These are phyloP conservation scores for Candida sakaeoensis DNA, from an alignment of 805 yeast species.

Conservation along the genomic window DNA sequence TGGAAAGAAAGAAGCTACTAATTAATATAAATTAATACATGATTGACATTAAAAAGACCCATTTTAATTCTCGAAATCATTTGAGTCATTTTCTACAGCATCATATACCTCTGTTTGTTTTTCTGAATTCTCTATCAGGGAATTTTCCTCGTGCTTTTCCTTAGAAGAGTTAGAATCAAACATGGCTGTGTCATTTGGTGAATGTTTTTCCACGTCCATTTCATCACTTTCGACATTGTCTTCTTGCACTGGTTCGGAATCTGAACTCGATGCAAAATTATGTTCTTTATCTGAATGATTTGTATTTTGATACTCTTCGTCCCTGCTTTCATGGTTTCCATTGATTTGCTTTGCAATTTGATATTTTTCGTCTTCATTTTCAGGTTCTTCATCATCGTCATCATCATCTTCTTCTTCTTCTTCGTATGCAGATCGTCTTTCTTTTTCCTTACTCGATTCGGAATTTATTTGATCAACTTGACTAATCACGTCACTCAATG, in stretches of 20 bases:
- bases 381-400: slow-evolving; percentile 21
- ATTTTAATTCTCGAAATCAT: not conserved
- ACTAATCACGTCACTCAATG: slow-evolving; percentile 21
- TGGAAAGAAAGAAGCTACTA: not conserved
- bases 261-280: not conserved
- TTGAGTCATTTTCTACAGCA: slow-evolving; percentile 6
- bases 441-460: slow-evolving; percentile 26
- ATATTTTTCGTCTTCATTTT: slow-evolving; percentile 11
- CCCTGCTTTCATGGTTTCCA: slow-evolving; percentile 16
- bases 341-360: not conserved
- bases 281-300: not conserved
- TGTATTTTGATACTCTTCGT: slow-evolving; percentile 1
- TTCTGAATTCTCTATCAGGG: not conserved
- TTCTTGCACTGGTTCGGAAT: not conserved
- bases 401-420: slow-evolving; percentile 23
- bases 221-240: slow-evolving; percentile 12
- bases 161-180: slow-evolving; percentile 2
- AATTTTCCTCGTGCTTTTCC: not conserved
- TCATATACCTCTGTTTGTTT: slow-evolving; percentile 9
- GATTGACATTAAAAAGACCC: too few species aligned
- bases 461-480: slow-evolving; percentile 27
- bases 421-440: slow-evolving; percentile 18
- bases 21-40: not conserved
- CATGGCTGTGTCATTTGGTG: not conserved
- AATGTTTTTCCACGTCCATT: slow-evolving; percentile 7